Percentiles rank a stretch among this genome's conserved stretches.
Conservation (phyloP, 2,329 filamentous ascomycete genomes). For the Colletotrichum eremochloae region DNA sequence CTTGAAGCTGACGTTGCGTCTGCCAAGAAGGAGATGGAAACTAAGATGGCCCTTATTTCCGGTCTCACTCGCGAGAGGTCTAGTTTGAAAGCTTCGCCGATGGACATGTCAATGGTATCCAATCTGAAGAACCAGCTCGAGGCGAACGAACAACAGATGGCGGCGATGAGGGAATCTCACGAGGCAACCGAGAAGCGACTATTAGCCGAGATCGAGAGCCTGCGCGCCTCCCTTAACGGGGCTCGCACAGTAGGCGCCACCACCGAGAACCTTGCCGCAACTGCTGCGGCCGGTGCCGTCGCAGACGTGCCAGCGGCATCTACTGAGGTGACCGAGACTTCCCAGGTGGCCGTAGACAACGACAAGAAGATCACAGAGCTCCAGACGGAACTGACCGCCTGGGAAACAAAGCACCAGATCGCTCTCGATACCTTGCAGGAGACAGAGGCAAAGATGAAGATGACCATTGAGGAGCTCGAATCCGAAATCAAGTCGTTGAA, state of each 20-base stretch:
- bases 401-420: conserved; percentile 81
- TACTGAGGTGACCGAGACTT: conserved; percentile 45
- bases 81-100: conserved; percentile 84
- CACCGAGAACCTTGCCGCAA: conserved; percentile 33
- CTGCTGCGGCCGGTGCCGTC: conserved; percentile 29
- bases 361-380: conserved; percentile 74
- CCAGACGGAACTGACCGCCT: conserved; percentile 77
- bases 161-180: conserved; percentile 79
- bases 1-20: conserved; percentile 87
- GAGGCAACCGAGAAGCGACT: conserved; percentile 82
- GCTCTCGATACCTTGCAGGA: conserved; percentile 78
- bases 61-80: conserved; percentile 93
- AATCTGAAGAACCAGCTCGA: conserved; percentile 89
- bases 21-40: conserved; percentile 95
- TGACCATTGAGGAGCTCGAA: conserved; percentile 82
- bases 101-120: conserved; percentile 92
- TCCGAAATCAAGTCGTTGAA: conserved; percentile 66
- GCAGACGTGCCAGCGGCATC: conserved; percentile 38
- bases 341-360: conserved; percentile 56
- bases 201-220: conserved; percentile 75
- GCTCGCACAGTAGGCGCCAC: conserved; percentile 1
- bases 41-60: conserved; percentile 95
- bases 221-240: conserved; percentile 67
- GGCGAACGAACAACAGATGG: conserved; percentile 86
- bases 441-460: conserved; percentile 79